A percentile compares a stretch with the other conserved stretches of the same genome.
Conservation (phyloP, 2,329 filamentous ascomycete genomes). For the Cladosporium oxysporum region DNA sequence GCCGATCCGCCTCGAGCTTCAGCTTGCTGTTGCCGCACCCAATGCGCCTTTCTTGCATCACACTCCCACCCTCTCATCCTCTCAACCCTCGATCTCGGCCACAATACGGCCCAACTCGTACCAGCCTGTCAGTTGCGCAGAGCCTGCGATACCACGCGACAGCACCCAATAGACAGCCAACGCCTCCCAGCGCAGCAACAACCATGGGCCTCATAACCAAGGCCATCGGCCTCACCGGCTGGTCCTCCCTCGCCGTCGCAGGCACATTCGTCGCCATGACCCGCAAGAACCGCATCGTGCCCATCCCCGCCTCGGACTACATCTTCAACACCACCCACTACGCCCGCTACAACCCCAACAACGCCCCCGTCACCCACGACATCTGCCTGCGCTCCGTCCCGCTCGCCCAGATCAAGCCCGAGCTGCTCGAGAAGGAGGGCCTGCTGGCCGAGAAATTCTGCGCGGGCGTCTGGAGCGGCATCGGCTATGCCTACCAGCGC, state of each 20-base stretch:
- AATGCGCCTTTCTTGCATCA: background rate
- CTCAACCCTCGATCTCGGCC: background rate
- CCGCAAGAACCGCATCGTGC: conserved; percentile 57
- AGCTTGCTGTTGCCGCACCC: conserved; percentile 3
- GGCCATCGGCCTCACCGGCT: conserved; percentile 36
- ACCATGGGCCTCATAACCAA: conserved; percentile 38
- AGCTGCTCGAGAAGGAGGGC: conserved; percentile 62
- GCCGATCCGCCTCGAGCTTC: background rate
- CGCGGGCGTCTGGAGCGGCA: conserved; percentile 62
- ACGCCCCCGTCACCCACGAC: conserved; percentile 66
- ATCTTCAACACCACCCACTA: conserved; percentile 61
- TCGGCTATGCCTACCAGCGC: conserved; percentile 62
- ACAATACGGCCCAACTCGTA: background rate
- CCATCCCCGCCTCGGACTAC: conserved; percentile 62
- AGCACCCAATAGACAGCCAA: background rate
- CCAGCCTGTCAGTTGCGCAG: background rate
- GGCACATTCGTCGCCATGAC: conserved; percentile 56
- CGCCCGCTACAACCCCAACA: conserved; percentile 61
- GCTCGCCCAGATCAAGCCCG: conserved; percentile 63
- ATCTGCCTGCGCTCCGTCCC: conserved; percentile 64
- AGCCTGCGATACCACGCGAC: background rate
- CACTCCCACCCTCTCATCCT: background rate
- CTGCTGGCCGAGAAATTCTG: conserved; percentile 66
- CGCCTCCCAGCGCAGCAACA: background rate
- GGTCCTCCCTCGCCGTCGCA: conserved; percentile 45